These are phyloP conservation scores for Neurospora sp. DNA, from an alignment of 2,329 filamentous ascomycete species.

Conservation along the genomic window DNA sequence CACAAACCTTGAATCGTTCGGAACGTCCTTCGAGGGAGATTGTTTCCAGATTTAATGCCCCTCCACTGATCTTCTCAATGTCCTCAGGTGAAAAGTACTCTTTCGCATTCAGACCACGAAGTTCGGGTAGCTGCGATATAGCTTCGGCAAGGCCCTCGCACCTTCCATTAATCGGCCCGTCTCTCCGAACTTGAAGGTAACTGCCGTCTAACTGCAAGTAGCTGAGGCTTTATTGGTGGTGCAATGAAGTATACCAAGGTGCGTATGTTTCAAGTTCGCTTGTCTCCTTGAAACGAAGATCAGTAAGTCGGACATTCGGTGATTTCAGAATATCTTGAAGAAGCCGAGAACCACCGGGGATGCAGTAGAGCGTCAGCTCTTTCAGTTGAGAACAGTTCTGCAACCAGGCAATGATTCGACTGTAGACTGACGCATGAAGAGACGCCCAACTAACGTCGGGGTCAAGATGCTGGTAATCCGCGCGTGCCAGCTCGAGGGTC, in stretches of 20 bases:
- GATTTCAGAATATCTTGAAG: neutral
- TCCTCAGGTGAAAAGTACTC: too few relatives aligned
- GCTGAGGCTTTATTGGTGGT: neutral
- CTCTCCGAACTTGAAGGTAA: too few relatives aligned
- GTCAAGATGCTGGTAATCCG: too few relatives aligned
- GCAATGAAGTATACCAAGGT: neutral
- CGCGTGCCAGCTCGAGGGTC: neutral
- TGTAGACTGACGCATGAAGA: neutral
- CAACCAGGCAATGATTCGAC: neutral
- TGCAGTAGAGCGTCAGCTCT: too few relatives aligned
- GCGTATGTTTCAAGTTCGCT: neutral
- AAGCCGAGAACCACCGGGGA: neutral
- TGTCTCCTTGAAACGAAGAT: neutral
- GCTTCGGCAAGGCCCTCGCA: neutral
- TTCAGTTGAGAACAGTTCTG: neutral
- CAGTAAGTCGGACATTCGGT: neutral
- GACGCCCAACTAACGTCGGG: neutral
- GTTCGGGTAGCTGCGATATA: neutral
- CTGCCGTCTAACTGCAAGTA: neutral
- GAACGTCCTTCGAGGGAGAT: neutral
- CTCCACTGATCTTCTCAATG: neutral
- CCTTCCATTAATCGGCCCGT: too few relatives aligned
- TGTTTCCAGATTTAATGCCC: neutral
- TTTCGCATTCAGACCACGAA: neutral
- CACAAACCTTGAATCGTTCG: too few relatives aligned